Evolutionary conservation across 2,329 filamentous ascomycete genomes (phyloP), one percentile per base, ranked within the genome.

Genomic region (Clarireedia paspali): DNA sequence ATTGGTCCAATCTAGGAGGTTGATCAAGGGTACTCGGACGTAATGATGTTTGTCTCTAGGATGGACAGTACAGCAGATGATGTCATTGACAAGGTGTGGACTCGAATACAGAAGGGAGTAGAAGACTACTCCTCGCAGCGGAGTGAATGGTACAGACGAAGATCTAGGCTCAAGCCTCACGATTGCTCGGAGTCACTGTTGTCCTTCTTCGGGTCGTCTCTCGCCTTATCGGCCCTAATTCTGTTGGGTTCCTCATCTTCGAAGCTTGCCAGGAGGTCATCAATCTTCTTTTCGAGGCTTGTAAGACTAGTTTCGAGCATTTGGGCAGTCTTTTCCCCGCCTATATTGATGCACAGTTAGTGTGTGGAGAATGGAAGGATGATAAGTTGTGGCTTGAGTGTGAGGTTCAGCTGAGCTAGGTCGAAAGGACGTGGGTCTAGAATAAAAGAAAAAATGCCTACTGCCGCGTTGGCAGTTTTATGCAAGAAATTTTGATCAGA

Each of bases 221-320:
- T 34, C 39, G 39, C 39, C 6, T 20, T 15, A 6, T 42, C 15
- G 15, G 39, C 14, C 39, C 9, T 6, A n/a, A 42, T 20, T n/a
- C 39, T n/a, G 15, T 42, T 60, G 27, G 55, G 55, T 40, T 62
- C 53, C 27, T 63, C 59, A 6, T 61, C 58, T 55, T 77, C 78
- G 49, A 81, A 70, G 24, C 74, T 73, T 15, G 75, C 76, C 23
- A 83, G 71, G 23, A 83, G 70, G 57, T 73, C 74, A 58, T 82
- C 79, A n/a, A 83, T 73, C 65, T 76, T 80, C 63, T 70, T 72
- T 67, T 83, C 79, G 20, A 83, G 72, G 36, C 64, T 75, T 7
- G 73, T 71, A 50, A 83, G 72, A 60, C 77, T 78, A 2, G 74
- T 70, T 64, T 83, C 80, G 17, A 83, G 74, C 30, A 73, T 73